These are phyloP conservation scores for Guadua angustifolia DNA, from an alignment of 176 grass and related monocot species.

Conservation along the genomic window DNA sequence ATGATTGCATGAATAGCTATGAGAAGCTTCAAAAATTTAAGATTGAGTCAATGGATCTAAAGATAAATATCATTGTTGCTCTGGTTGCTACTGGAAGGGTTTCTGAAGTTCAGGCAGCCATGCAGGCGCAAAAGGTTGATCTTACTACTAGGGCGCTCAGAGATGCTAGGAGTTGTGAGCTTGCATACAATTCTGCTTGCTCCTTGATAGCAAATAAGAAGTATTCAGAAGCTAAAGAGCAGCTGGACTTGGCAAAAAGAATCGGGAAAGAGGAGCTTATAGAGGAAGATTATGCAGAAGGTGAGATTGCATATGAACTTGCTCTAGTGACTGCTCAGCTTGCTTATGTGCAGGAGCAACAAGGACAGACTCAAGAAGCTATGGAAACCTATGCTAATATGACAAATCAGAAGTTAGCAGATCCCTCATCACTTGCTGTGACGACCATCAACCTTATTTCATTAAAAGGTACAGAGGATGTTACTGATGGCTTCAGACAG, in stretches of 20 bases:
- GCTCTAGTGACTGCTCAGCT: constrained; percentile 84
- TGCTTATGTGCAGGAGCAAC: constrained; percentile 82
- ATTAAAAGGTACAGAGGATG: constrained; percentile 75
- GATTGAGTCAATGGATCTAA: constrained; percentile 90
- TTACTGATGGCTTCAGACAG: constrained; percentile 75
- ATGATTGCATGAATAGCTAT: constrained; percentile 83
- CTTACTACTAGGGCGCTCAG: constrained; percentile 61
- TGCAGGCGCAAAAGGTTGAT: constrained; percentile 73
- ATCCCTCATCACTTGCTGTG: constrained; percentile 78
- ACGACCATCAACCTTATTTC: constrained; percentile 86
- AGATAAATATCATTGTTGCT: constrained; percentile 83
- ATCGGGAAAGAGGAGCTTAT: too few species aligned
- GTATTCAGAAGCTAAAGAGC: constrained; percentile 77
- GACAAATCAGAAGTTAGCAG: constrained; percentile 52
- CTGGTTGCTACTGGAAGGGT: constrained; percentile 73
- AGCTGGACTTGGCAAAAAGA: constrained; percentile 84
- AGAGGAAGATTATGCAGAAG: too few species aligned
- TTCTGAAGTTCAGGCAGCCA: constrained; percentile 74
- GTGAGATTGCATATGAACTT: constrained; percentile 82
- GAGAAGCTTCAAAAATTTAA: constrained; percentile 85
- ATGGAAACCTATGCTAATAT: constrained; percentile 67
- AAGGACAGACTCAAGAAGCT: constrained; percentile 82
- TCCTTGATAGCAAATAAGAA: constrained; percentile 89
- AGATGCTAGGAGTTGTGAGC: constrained; percentile 88
- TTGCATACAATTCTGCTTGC: constrained; percentile 92